Evolutionary conservation across 352 stramenopile species (phyloP).

Genomic region (Saprolegnia parasitica): DNA sequence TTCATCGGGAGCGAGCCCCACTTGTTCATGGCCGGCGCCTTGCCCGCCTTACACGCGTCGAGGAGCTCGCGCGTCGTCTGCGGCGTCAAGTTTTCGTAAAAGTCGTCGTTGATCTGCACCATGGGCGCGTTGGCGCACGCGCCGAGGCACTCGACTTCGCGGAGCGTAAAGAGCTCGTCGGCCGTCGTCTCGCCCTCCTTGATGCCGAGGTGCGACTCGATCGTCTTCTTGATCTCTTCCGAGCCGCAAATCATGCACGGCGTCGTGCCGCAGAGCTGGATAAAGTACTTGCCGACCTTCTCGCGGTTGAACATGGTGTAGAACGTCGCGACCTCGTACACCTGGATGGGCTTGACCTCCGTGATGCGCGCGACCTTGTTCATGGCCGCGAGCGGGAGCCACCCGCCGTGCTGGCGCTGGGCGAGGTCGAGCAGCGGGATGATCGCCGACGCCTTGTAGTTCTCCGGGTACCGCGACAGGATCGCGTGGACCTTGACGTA

Average conservation of each 20-base stretch:
- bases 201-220: conserved; percentile 96
- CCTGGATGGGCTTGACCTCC: conserved; percentile 92
- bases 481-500: conserved; percentile 95
- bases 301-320: conserved; percentile 99
- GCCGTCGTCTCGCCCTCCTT: conserved; percentile 90
- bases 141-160: conserved; percentile 99
- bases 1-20: conserved; percentile 99
- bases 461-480: conserved; percentile 96
- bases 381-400: conserved; percentile 97
- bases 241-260: conserved; percentile 99
- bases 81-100: conserved; percentile 97
- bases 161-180: conserved; percentile 89
- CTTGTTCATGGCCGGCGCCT: conserved; percentile 93
- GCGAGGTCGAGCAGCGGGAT: conserved; percentile 98
- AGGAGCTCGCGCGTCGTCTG: conserved; percentile 96
- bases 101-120: conserved; percentile 99
- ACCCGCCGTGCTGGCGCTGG: conserved; percentile 95
- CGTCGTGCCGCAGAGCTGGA: conserved; percentile 98
- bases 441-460: conserved; percentile 98
- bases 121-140: conserved; percentile 99
- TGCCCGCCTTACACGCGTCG: conserved; percentile 93
- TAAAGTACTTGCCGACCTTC: conserved; percentile 94
- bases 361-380: conserved; percentile 99
- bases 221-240: conserved; percentile 99
- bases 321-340: conserved; percentile 99